Base-by-base conservation (phyloP, 805 yeast species). In the Yamadazyma sp. region DNA sequence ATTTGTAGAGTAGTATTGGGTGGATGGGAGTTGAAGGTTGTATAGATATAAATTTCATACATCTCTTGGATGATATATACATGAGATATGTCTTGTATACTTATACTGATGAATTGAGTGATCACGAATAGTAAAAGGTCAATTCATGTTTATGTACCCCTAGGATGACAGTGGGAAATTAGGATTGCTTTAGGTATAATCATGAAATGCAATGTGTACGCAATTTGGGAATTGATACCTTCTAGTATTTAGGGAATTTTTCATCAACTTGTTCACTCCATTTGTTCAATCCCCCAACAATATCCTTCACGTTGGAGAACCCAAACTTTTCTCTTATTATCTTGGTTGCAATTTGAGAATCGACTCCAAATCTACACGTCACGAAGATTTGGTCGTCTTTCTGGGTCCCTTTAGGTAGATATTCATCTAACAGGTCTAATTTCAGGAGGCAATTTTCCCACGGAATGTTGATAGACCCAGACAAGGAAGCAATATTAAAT, bases 301-400 rank as follows among this genome's bases (percentile, higher is more conserved):
- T 67, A 55, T 91, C 96, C 35, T 61, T 72, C 0, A 78, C 86
- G 13, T 73, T 58, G 0, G 52, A 40, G 12, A 77, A 60, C 0
- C 78, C 77, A 30, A 75, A 65, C 1, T 70, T 67, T 16, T 75
- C 76, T 34, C 72, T 66, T 31, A 90, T 58, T 29, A 69, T 60
- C 39, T 70, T 59, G 1, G 84, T 80, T 0, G 96, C 95, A 12
- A 78, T 58, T 51, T 85, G 89, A 0, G 98, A 90, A 55, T 93
- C 98, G 57, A 87, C 89, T 7, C 99, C 99, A 53, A 71, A 80
- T 21, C 97, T 71, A 59, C 99, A 93, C 13, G 91, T 67, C 0
- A 88, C 84, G 38, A 70, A 73, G 0, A 84, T 56, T 3, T 46
- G 48, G 40, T 52, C 59, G 3, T 45, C 33, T 13, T 47, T 50